Base-by-base conservation (phyloP, 352 stramenopile genomes). In the Globisporangium parvum region DNA sequence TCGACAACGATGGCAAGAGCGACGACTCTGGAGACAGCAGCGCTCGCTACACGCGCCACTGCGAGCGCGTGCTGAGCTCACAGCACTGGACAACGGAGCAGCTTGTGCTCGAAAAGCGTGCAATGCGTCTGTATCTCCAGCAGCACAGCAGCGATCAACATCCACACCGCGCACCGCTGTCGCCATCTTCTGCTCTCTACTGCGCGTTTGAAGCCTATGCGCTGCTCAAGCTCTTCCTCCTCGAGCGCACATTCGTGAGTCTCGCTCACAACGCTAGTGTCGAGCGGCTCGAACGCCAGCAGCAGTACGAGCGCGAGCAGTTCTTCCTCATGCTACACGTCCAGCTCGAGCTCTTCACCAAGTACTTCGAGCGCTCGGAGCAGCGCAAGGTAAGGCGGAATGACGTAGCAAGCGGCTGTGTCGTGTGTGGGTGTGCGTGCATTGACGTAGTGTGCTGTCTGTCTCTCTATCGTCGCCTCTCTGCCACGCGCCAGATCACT, bases 221-320 rank as follows among this genome's bases (percentile, higher is more conserved):
- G n/a, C 59, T 89, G 45, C 53, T 87, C 35, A 80, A 83, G 46
- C 62, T 89, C 20, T 85, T 87, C 46, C 50, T 80, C 8, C 47
- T 69, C 0, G 70, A 85, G 39, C 55, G 62, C 31, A 1, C 31
- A 1, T 37, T 5, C 31, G 31, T 37, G 31, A 6, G 9, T 33
- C 3, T 6, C 9, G 31, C 10, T 1, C 31, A 12, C 8, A 2
- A 37, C 10, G 31, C 10, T 11, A 56, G 62, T 49, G 11, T 10
- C 12, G 20, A 33, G 15, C 39, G 10, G 28, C 15, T 28, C 12
- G 18, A 23, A 12, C 24, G 46, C 41, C 10, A 53, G 24, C 23
- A 45, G 1, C 24, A 56, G 37, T 23, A 46, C 26, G 12, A 45
- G 6, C n/a, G 42, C 11, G 21, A n/a, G 39, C 44, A 23, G 14